phyloP scores from a whole-genome alignment of 345 rosid species.

The Citropsis articulata region DNA sequence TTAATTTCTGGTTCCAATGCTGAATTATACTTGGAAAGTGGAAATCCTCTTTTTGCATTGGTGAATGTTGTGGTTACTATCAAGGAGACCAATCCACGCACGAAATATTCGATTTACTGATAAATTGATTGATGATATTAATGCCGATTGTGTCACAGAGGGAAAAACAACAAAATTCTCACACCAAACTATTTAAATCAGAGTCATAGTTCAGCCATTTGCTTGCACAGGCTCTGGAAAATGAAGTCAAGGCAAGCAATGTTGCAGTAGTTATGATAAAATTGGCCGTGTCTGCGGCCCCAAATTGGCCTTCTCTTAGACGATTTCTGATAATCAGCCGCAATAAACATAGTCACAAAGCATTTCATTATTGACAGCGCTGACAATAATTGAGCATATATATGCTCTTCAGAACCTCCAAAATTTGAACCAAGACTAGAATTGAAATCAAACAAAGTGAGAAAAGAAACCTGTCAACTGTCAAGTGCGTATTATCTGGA shows the following conservation, averaged over 20 bases:
- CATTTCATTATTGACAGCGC: not conserved
- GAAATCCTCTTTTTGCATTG: not conserved
- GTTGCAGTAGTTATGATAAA: not conserved
- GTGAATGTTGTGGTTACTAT: not conserved
- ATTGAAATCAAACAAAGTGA: not conserved
- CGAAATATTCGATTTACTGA: not conserved
- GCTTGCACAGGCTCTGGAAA: not conserved
- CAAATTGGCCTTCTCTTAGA: not conserved
- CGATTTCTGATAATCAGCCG: not conserved
- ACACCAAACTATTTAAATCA: too few relatives aligned
- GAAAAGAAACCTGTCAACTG: not conserved
- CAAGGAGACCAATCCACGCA: not conserved
- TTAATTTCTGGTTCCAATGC: slow-evolving; percentile 5
- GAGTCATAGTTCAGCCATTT: not conserved
- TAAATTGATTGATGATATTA: not conserved
- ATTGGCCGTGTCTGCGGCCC: not conserved
- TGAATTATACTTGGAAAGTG: not conserved
- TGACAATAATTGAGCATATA: not conserved
- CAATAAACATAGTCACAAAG: too few relatives aligned
- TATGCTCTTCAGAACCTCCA: not conserved
- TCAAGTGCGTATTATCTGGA: not conserved
- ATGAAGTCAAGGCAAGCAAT: not conserved
- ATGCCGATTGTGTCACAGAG: too few relatives aligned
- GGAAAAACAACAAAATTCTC: too few relatives aligned
- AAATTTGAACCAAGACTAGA: not conserved